phyloP scores from a whole-genome alignment of 768 basidiomycete species.

The Psilocybe subaeruginosa region DNA sequence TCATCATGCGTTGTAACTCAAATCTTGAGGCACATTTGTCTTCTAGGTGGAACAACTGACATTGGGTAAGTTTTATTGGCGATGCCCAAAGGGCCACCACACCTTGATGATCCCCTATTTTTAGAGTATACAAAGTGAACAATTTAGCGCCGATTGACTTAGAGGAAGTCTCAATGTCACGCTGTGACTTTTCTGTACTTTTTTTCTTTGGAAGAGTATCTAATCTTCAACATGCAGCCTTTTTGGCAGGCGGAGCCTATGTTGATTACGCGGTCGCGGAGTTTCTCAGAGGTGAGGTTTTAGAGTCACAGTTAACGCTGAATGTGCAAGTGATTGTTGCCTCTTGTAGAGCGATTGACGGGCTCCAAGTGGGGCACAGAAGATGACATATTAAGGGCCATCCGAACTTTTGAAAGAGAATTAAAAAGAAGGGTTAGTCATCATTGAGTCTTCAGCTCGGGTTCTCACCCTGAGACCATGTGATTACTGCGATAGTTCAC shows the following conservation, averaged over 20 bases:
- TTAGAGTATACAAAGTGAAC: slow-evolving; percentile 14
- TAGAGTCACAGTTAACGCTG: not conserved
- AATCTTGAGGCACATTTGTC: too few relatives aligned
- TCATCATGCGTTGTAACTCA: not conserved
- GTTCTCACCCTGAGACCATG: not conserved
- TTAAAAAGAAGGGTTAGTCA: slow-evolving; percentile 11
- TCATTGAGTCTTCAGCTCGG: not conserved
- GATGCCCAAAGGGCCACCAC: not conserved
- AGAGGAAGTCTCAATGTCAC: slow-evolving; percentile 14
- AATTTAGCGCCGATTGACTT: slow-evolving; percentile 6
- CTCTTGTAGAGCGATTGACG: slow-evolving; percentile 5
- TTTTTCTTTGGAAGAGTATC: not conserved
- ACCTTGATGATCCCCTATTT: not conserved
- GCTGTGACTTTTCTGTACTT: slow-evolving; percentile 2
- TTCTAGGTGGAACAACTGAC: slow-evolving; percentile 21
- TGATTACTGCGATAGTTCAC: slow-evolving; percentile 4
- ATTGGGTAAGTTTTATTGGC: slow-evolving; percentile 13
- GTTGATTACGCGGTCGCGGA: slow-evolving; percentile 14
- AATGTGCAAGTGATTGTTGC: not conserved
- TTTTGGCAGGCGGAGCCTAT: slow-evolving; percentile 19
- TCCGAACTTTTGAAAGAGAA: slow-evolving; percentile 12
- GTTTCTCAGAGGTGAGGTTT: slow-evolving; percentile 7
- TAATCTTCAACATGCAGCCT: not conserved
- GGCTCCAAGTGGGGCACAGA: slow-evolving; percentile 12
- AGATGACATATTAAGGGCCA: not conserved